Conservation (phyloP, 116 monocot species). For the Dioscorea cayenensis region DNA sequence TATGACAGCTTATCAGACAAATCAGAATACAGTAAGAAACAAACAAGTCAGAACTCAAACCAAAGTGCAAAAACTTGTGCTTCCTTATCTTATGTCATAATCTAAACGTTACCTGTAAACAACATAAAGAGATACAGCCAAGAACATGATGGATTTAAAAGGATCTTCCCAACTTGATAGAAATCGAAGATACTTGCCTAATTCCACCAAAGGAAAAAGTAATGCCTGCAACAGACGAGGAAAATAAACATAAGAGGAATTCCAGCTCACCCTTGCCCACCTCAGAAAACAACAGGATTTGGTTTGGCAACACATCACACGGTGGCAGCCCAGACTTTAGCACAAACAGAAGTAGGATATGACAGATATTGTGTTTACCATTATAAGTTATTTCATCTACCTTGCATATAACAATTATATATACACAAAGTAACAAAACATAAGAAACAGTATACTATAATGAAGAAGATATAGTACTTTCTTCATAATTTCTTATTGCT, state of each 20-base stretch:
- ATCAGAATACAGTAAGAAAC: no score
- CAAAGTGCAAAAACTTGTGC: neutral
- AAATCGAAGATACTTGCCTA: conserved; percentile 37
- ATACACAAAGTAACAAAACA: no score
- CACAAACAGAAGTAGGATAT: neutral
- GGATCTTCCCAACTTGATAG: conserved; percentile 83
- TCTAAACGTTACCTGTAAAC: conserved; percentile 50
- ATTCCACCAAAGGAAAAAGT: conserved; percentile 61
- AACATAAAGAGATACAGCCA: conserved; percentile 43
- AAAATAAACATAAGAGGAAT: neutral
- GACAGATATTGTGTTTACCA: no score
- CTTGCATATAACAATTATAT: no score
- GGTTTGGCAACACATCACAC: neutral
- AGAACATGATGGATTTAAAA: conserved; percentile 65
- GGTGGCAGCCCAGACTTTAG: neutral
- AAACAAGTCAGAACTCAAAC: no score
- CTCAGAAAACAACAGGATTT: neutral
- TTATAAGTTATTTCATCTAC: no score
- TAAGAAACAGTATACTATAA: no score
- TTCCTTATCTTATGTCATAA: neutral
- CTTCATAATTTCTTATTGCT: no score
- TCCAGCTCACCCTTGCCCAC: no score
- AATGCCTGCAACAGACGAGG: conserved; percentile 51
- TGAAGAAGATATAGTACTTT: no score
- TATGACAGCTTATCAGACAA: no score